Evolutionary conservation across 805 yeast genomes (phyloP), one percentile per base, ranked within the genome.

Genomic region (Ogataea nonfermentans): DNA sequence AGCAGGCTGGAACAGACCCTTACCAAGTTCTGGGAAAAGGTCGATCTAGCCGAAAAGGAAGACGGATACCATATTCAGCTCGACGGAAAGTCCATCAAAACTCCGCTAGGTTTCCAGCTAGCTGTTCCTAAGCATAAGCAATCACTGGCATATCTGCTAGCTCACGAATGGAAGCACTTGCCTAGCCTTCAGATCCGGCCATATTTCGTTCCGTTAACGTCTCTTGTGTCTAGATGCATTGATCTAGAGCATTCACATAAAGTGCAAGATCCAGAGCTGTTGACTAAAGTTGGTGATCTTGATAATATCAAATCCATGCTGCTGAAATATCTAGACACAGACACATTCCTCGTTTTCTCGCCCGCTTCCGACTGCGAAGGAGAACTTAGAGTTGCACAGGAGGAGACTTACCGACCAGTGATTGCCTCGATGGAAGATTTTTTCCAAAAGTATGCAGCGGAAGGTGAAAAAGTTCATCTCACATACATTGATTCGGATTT

Each of bases 281-380:
- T 70, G 11, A 76, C 81, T 29, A 83, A 84, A 57, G 71, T 81
- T 26, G 89, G 90, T 8, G 75, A 70, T 44, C 64, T 78, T 29
- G 74, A 71, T 4, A 76, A 74, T 29, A 75, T 87, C 14, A 73
- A 77, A 45, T 62, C 71, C 29, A 75, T 74, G 47, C 65, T 93
- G 46, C 66, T 91, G 55, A 78, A 90, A 40, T 93, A 90, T 57
- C 68, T 95, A 43, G 99, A 93, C 60, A 93, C 99, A 0, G 99
- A 93, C 62, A 89, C 98, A 2, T 68, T 95, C 47, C 70, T 93
- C 37, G 88, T 91, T 7, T 84, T 90, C 55, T 81, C 96, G 1
- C 95, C 96, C 9, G 49, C 52, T 9, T 71, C 68, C 29, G 98
- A 91, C 59, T 88, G 84, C 57, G 90, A 85, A 49, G 98, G 98